Percentiles rank a stretch among this genome's conserved stretches.
Evolutionary conservation across 768 basidiomycete genomes (phyloP).

Genomic region (Myochromella boudieri): DNA sequence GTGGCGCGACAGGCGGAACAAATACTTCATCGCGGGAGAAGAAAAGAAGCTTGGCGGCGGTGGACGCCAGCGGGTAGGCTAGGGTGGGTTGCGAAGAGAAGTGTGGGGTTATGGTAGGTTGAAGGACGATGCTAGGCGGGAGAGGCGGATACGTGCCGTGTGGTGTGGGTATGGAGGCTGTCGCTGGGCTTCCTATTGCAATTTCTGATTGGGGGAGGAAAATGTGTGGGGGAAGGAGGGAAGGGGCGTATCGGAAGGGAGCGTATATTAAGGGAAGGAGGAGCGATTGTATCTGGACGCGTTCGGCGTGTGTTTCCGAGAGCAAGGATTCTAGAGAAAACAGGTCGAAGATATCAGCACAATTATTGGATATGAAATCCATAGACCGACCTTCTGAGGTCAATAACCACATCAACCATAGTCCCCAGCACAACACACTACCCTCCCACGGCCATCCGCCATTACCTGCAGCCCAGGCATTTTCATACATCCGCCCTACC

Average conservation of each 20-base stretch:
- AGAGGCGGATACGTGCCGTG: constrained; percentile 54
- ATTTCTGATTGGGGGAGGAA: no score
- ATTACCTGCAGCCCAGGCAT: constrained; percentile 20
- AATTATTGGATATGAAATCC: not conserved
- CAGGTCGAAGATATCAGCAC: not conserved
- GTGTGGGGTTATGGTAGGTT: constrained; percentile 27
- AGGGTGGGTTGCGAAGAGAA: constrained; percentile 28
- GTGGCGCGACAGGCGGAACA: constrained; percentile 41
- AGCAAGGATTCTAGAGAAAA: constrained; percentile 24
- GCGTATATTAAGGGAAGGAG: constrained; percentile 48
- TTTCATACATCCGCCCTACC: constrained; percentile 38
- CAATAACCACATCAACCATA: constrained; percentile 60
- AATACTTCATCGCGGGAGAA: constrained; percentile 54
- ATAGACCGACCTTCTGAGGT: constrained; percentile 37
- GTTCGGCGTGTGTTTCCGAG: constrained; percentile 25
- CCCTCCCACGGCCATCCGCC: no score
- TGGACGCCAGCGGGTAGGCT: constrained; percentile 44
- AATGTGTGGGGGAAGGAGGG: constrained; percentile 46
- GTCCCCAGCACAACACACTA: no score
- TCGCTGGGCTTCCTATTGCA: not conserved
- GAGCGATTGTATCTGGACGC: constrained; percentile 28
- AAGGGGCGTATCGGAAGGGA: constrained; percentile 54
- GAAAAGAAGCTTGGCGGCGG: constrained; percentile 64
- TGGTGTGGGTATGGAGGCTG: constrained; percentile 26
- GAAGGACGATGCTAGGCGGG: constrained; percentile 20